Evolutionary conservation across 345 rosid species (phyloP).

Genomic region (Salix exigua): DNA sequence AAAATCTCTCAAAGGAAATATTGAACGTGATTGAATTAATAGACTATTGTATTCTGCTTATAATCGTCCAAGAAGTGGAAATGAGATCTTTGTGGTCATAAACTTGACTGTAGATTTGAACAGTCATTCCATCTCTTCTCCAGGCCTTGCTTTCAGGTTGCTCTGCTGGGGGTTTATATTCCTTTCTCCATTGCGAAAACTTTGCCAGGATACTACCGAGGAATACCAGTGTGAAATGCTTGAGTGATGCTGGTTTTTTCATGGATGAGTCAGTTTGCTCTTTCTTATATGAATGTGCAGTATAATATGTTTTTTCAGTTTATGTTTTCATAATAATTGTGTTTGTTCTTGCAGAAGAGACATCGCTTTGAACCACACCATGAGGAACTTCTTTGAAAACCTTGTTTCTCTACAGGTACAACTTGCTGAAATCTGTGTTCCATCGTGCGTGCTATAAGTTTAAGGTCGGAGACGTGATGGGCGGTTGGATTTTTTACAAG

Average conservation of each 20-base stretch:
- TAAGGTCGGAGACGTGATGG: too few species aligned
- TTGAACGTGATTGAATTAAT: background rate
- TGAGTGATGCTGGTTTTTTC: constrained; percentile 96
- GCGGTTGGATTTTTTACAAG: too few species aligned
- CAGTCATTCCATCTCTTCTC: background rate
- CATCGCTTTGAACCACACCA: constrained; percentile 50
- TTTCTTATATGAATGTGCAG: background rate
- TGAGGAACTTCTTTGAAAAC: constrained; percentile 55
- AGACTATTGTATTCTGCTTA: background rate
- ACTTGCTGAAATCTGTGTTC: background rate
- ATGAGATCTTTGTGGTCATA: background rate
- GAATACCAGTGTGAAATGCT: constrained; percentile 71
- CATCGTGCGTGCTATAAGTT: background rate
- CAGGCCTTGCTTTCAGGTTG: constrained; percentile 98
- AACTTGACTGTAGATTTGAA: background rate
- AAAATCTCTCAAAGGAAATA: background rate
- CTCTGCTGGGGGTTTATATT: constrained; percentile 93
- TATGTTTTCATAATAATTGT: background rate
- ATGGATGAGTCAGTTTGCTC: constrained; percentile 58
- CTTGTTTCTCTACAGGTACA: constrained; percentile 67
- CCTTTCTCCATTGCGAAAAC: constrained; percentile 71
- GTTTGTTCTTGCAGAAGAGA: constrained; percentile 56
- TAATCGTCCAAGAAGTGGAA: background rate
- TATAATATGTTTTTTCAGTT: background rate
- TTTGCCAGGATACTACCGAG: constrained; percentile 56